These are phyloP conservation scores for Magnaporthales sp. DNA, from an alignment of 2,329 filamentous ascomycete genomes.

Conservation along the genomic window DNA sequence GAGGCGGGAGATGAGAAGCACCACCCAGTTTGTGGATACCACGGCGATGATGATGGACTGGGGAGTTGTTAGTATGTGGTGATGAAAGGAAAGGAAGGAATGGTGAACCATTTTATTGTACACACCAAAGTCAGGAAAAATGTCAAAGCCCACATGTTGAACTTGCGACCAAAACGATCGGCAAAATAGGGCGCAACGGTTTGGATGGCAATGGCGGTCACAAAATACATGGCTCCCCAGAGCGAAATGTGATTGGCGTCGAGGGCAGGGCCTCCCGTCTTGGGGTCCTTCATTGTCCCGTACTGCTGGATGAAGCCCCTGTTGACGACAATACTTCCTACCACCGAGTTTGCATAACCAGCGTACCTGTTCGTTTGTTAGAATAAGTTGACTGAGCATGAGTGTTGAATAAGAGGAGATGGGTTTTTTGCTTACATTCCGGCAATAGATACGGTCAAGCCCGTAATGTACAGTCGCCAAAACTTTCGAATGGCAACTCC, in stretches of 20 bases:
- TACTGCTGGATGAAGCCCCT: conserved; percentile 6
- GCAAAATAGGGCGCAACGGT: conserved; percentile 3
- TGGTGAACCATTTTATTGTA: background rate
- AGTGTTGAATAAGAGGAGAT: background rate
- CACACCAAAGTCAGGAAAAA: conserved; percentile 5
- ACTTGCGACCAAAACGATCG: conserved; percentile 6
- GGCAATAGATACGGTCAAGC: too few relatives aligned
- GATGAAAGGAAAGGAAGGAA: background rate
- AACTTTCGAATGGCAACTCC: too few relatives aligned
- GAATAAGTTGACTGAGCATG: too few relatives aligned
- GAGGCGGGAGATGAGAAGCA: conserved; percentile 5
- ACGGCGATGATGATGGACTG: conserved; percentile 5
- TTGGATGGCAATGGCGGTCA: conserved; percentile 4
- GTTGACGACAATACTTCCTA: conserved; percentile 6
- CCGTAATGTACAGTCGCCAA: too few relatives aligned
- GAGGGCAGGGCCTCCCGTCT: conserved; percentile 2
- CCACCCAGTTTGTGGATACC: conserved; percentile 4
- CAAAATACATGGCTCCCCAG: conserved; percentile 5
- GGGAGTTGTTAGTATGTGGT: background rate
- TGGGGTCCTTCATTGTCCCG: background rate
- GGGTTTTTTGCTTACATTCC: too few relatives aligned
- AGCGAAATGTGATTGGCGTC: conserved; percentile 4
- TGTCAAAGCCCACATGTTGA: conserved; percentile 6
- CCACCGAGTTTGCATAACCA: conserved; percentile 4
- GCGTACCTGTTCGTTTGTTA: background rate